phyloP scores from a whole-genome alignment of 306 rosid genomes.

The Rubus idaeus region DNA sequence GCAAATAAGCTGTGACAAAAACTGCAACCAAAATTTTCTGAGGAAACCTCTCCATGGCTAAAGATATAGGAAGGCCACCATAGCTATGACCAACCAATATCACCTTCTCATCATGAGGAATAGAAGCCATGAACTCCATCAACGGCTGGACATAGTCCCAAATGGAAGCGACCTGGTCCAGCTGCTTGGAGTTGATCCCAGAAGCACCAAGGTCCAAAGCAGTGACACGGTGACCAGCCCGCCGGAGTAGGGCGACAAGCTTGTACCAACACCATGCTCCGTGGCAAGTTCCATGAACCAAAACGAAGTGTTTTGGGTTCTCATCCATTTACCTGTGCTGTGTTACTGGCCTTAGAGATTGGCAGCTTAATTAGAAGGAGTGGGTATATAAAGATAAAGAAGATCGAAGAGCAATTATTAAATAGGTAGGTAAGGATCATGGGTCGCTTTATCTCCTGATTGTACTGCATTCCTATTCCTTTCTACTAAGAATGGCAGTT shows the following conservation, averaged over 20 bases:
- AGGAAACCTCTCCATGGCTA: constrained; percentile 57
- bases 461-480: not conserved
- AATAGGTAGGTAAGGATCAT: no score
- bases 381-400: not conserved
- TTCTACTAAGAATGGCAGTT: no score
- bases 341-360: no score
- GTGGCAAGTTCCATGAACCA: constrained; percentile 49
- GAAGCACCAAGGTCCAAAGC: constrained; percentile 44
- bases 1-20: constrained; percentile 42
- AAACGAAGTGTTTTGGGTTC: constrained; percentile 36
- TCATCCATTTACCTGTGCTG: not conserved
- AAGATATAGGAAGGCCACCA: constrained; percentile 40
- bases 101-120: constrained; percentile 30
- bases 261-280: constrained; percentile 70
- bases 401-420: no score
- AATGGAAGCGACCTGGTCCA: constrained; percentile 32
- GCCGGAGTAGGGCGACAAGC: constrained; percentile 31
- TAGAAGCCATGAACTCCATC: constrained; percentile 35
- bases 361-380: not conserved
- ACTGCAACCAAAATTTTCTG: constrained; percentile 38
- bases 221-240: constrained; percentile 39
- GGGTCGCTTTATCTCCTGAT: no score
- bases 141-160: constrained; percentile 42
- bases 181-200: constrained; percentile 42
- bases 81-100: constrained; percentile 53